Base-by-base conservation (phyloP, 225 moss, liverwort and hornwort species). In the Neckera pumila region DNA sequence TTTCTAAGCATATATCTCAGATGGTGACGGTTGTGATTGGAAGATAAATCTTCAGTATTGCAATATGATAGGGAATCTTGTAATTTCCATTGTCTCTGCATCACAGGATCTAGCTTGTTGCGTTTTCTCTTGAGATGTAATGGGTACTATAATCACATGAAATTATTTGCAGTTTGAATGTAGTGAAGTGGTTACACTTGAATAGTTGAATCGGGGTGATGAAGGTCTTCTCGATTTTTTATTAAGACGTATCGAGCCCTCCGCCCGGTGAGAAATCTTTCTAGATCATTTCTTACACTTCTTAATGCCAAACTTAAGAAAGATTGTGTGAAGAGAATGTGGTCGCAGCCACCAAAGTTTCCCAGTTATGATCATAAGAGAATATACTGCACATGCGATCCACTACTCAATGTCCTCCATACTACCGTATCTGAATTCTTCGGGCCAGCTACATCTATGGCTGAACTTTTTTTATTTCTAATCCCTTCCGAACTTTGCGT, bases 161-260 rank as follows among this genome's bases (percentile, higher is more conserved):
- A 77, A 30, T 86, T 90, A 27, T 89, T 79, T 95, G 93, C 95
- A 99, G 97, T 92, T 94, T 99, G 94, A 99, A 97, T 87, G 94
- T 99, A 11, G 96, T 92, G 33, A 99, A 99, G 88, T 99, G 99
- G 99, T 91, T 99, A 86, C 99, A 99, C 87, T 90, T 99, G 85
- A 99, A 99, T 90, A 97, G 99, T 90, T 99, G 85, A 99, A 99
- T 90, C 97, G 99, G 99, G 97, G 99, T 56, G 99, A 99, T 74
- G 86, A 92, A 70, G 99, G 99, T 60, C 91, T 99, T 54, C 84
- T 99, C 71, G 88, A 92, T 25, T 93, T 96, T 99, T 97, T 84
- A 94, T 94, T 33, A 95, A 95, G 92, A 92, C 89, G 15, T 94
- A 91, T 91, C 92, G 66, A 84, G 87, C 93, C 76, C 96, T 99